phyloP scores from a whole-genome alignment of 495 filamentous ascomycete species.

The Schizothecium vesticola region DNA sequence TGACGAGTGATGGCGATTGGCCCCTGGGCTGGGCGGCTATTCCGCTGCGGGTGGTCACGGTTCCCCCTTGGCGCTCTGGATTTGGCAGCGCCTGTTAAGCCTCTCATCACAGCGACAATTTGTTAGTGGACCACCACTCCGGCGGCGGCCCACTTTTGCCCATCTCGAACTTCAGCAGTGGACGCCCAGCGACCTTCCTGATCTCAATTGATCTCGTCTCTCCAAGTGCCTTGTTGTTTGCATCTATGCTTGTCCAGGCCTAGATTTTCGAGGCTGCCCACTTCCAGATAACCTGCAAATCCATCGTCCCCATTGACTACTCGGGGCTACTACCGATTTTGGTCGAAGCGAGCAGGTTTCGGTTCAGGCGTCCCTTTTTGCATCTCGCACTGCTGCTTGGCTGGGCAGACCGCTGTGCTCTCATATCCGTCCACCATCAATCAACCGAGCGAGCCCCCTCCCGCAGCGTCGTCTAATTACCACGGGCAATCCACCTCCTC shows the following conservation, averaged over 20 bases:
- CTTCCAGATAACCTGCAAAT: neutral
- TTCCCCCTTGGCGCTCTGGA: slow-evolving; percentile 1
- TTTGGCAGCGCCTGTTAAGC: neutral
- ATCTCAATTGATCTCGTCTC: neutral
- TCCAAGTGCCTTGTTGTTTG: neutral
- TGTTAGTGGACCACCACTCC: slow-evolving; percentile 1
- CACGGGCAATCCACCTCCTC: slow-evolving; percentile 4
- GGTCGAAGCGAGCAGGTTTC: neutral
- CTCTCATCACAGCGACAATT: neutral
- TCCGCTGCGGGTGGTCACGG: slow-evolving; percentile 1
- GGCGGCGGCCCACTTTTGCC: neutral
- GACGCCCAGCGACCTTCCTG: neutral
- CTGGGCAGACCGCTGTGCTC: neutral
- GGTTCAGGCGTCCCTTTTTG: neutral
- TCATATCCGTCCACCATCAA: slow-evolving; percentile 7
- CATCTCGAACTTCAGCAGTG: slow-evolving; percentile 2
- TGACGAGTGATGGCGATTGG: slow-evolving; percentile 8
- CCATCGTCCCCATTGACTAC: neutral
- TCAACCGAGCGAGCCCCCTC: slow-evolving; percentile 9
- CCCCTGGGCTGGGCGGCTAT: slow-evolving; percentile 10
- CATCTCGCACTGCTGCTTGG: neutral
- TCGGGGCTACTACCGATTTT: neutral
- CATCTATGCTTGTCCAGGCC: neutral
- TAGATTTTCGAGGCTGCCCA: neutral
- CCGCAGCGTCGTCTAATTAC: slow-evolving; percentile 7